phyloP scores from a whole-genome alignment of 371 early-diverging fungal species.

The Mucor saturninus region DNA sequence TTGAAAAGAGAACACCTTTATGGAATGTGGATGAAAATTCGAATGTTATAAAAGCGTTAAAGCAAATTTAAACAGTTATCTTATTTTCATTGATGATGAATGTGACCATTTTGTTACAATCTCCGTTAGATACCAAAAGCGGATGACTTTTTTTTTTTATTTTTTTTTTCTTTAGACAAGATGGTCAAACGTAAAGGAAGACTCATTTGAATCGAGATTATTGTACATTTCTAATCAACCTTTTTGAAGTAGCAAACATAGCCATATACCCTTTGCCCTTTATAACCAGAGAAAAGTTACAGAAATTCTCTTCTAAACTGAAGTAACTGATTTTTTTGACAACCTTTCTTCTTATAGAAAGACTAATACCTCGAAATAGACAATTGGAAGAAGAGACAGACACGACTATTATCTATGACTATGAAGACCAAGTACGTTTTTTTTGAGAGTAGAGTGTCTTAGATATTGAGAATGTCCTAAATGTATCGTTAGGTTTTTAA shows the following conservation, averaged over 20 bases:
- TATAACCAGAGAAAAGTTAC: neutral
- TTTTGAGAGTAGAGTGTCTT: neutral
- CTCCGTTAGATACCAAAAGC: too few relatives aligned
- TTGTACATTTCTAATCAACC: too few relatives aligned
- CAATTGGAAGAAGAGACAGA: conserved; percentile 10
- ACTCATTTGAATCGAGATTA: neutral
- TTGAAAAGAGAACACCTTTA: neutral
- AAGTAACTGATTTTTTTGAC: conserved; percentile 1
- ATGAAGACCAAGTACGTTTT: conserved; percentile 26
- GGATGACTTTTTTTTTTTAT: neutral
- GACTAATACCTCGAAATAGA: neutral
- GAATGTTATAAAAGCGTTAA: neutral
- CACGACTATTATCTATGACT: conserved; percentile 17
- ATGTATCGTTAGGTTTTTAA: conserved; percentile 26
- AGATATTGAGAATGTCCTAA: neutral
- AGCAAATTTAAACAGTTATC: too few relatives aligned
- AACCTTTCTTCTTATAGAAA: neutral
- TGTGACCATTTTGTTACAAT: conserved; percentile 3
- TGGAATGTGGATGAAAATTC: neutral
- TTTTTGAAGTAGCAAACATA: neutral
- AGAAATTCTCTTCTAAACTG: neutral
- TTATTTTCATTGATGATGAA: neutral
- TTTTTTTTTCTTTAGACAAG: conserved; percentile 1
- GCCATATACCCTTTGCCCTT: conserved; percentile 7
- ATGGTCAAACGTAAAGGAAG: neutral